These are phyloP conservation scores for Polytrichum commune DNA, from an alignment of 225 moss, liverwort and hornwort genomes.

Conservation along the genomic window DNA sequence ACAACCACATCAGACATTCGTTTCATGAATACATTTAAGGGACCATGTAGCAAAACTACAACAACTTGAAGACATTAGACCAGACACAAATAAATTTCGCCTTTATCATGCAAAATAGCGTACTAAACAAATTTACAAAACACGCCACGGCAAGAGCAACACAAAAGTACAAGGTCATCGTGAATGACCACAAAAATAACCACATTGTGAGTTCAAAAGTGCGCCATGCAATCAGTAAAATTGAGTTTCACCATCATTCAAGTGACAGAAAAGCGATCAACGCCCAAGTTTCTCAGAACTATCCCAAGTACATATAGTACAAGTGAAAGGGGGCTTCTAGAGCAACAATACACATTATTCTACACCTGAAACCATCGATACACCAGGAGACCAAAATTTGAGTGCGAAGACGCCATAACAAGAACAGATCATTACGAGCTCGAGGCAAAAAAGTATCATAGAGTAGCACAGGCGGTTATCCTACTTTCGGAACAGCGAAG, in stretches of 20 bases:
- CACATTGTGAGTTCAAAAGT: too few relatives aligned
- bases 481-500: conserved; percentile 69
- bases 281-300: background rate
- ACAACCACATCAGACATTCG: too few relatives aligned
- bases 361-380: background rate
- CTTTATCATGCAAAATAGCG: too few relatives aligned
- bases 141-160: too few relatives aligned
- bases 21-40: too few relatives aligned
- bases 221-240: too few relatives aligned
- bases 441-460: conserved; percentile 65
- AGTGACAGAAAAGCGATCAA: background rate
- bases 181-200: too few relatives aligned
- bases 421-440: conserved; percentile 39
- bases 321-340: background rate
- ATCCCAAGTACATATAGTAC: conserved; percentile 4
- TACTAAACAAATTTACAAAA: too few relatives aligned
- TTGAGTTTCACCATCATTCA: background rate
- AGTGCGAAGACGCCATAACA: conserved; percentile 9
- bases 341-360: background rate
- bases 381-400: conserved; percentile 11
- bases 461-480: conserved; percentile 70
- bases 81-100: too few relatives aligned
- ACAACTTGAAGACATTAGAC: too few relatives aligned
- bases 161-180: too few relatives aligned
- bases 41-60: too few relatives aligned